phyloP scores from a whole-genome alignment of 2,329 filamentous ascomycete species.

The Xylariaceae sp. region DNA sequence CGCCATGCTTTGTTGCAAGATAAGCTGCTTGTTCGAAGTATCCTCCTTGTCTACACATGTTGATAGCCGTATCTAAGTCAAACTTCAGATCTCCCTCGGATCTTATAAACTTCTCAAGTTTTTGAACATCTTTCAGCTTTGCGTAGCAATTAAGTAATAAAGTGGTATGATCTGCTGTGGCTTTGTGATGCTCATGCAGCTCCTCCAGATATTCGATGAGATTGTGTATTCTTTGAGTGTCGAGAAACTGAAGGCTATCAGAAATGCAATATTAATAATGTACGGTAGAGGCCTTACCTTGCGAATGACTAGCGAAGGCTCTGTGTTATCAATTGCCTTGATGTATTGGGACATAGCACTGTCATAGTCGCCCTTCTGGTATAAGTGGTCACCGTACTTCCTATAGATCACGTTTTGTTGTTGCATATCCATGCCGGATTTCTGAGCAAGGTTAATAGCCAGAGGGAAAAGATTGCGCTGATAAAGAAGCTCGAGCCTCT shows the following conservation, averaged over 20 bases:
- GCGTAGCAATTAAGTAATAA: constrained; percentile 96
- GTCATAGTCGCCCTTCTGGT: constrained; percentile 94
- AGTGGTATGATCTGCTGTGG: constrained; percentile 94
- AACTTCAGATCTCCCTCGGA: constrained; percentile 94
- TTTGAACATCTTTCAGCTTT: constrained; percentile 95
- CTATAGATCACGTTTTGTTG: constrained; percentile 93
- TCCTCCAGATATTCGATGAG: constrained; percentile 97
- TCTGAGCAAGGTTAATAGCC: constrained; percentile 91
- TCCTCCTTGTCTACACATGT: constrained; percentile 95
- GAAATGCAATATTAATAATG: constrained; percentile 19
- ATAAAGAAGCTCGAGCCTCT: constrained; percentile 91
- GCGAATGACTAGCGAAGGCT: constrained; percentile 93
- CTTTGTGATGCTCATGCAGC: constrained; percentile 89
- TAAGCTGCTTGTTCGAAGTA: constrained; percentile 98
- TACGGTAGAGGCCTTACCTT: constrained; percentile 62
- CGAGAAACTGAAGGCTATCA: constrained; percentile 70
- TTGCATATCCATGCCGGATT: constrained; percentile 76
- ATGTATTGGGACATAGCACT: constrained; percentile 99
- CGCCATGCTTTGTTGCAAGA: constrained; percentile 89
- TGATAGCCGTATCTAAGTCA: constrained; percentile 94
- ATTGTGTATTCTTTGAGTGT: constrained; percentile 97
- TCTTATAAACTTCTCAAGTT: constrained; percentile 96
- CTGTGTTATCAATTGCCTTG: constrained; percentile 92
- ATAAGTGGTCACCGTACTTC: constrained; percentile 91
- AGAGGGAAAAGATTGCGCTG: constrained; percentile 91